Evolutionary conservation across 2,329 filamentous ascomycete genomes (phyloP), one percentile per base, ranked within the genome.

Genomic region (Calonectria montana): DNA sequence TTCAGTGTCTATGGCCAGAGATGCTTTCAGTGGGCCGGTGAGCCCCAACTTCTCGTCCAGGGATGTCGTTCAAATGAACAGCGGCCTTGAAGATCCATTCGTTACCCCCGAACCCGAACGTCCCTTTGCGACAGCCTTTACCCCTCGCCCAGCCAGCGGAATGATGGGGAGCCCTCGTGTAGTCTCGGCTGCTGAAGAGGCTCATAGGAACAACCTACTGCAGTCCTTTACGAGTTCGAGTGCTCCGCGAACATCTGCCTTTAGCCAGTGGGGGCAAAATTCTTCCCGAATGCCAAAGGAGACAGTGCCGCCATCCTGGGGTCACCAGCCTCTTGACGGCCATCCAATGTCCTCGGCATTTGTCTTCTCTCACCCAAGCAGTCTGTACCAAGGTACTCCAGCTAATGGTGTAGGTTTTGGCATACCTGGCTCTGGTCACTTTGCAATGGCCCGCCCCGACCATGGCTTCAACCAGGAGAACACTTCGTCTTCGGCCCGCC

Each of bases 351-450:
- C 79, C 13, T 84, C 84, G 1, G 77, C 79, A 8, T 81, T 80
- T 16, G 77, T 74, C 8, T 90, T 90, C 73, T 87, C 88, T 16
- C 83, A 88, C 67, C 81, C 83, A 1, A 90, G 88, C 77, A 89
- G 87, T 73, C 75, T 90, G 25, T 88, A 87, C 69, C 85, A 84
- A 47, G 86, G 88, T 39, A 88, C 87, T 6, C 87, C 87, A 1
- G 75, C 73, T 7, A 80, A 80, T 43, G 78, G 76, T 16, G 68
- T 72, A 9, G 63, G 59, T n/a, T 75, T 74, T 68, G 75, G 73
- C 9, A 69, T 74, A 35, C 68, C 75, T 3, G 45, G 66, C 27
- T 50, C 74, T 50, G 66, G 69, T 13, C 73, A 75, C 10, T 67
- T 72, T 55, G 67, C 65, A 5, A 41, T 72, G 47, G 74, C 63